A percentile compares a stretch with the other conserved stretches of the same genome.
Evolutionary conservation across 805 yeast genomes (phyloP).

Genomic region (Candida namnaoensis): DNA sequence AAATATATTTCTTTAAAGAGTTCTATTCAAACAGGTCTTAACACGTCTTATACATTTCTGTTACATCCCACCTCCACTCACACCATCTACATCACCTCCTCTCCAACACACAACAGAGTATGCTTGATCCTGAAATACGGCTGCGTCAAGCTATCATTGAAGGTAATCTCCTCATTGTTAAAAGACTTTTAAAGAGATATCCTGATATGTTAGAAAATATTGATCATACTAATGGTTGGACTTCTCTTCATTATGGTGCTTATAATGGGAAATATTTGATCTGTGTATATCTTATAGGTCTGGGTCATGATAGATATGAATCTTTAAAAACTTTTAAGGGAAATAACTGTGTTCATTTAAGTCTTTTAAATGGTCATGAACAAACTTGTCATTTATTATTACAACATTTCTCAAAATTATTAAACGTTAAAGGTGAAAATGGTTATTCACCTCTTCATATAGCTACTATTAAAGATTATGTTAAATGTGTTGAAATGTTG

Average conservation of each 20-base stretch:
- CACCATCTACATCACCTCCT: no score
- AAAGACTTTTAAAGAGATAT: conserved; percentile 54
- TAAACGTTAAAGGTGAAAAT: conserved; percentile 36
- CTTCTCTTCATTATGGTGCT: conserved; percentile 75
- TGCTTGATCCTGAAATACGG: conserved; percentile 56
- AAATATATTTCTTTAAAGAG: no score
- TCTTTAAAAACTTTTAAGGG: conserved; percentile 42
- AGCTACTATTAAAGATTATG: conserved; percentile 51
- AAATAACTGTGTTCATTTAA: conserved; percentile 64
- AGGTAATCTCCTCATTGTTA: conserved; percentile 56
- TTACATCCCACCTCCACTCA: no score
- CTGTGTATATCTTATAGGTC: conserved; percentile 47
- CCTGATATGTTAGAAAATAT: conserved; percentile 64
- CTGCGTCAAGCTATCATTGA: conserved; percentile 59
- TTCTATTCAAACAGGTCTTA: no score
- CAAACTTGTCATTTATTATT: conserved; percentile 69
- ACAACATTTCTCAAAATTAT: conserved; percentile 48
- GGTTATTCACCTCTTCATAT: conserved; percentile 65
- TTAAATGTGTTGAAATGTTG: conserved; percentile 54
- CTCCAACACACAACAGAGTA: conserved; percentile 8
- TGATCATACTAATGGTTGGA: conserved; percentile 73
- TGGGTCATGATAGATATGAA: conserved; percentile 48
- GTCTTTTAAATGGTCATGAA: conserved; percentile 54
- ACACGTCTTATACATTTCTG: no score
- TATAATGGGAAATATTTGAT: conserved; percentile 62